Base-by-base conservation (phyloP, 257 asterid species). In the Leptodermis oblonga region DNA sequence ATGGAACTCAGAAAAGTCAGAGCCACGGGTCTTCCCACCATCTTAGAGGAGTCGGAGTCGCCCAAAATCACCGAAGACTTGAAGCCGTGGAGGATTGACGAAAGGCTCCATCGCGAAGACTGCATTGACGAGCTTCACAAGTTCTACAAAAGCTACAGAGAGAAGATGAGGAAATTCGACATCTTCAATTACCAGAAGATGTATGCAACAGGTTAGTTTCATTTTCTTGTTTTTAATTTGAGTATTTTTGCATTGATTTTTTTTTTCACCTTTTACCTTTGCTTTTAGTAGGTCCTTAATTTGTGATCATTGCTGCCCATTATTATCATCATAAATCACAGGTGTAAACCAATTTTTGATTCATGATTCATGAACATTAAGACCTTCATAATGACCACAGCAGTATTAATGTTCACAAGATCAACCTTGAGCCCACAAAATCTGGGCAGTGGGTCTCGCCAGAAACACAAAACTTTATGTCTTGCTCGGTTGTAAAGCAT, bases 161-260 rank as follows among this genome's bases (percentile, higher is more conserved):
- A 92, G 70, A 82, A 85, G 70, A 91, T 91, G 98, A 83, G 97
- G 26, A 91, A 91, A 79, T 85, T 94, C 4, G 98, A 94, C 51
- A 88, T 94, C 83, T 83, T 94, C 75, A 94, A 85, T 58, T 91
- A 94, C 91, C 99, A 94, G 85, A 94, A 94, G 92, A 92, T 94
- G 95, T 92, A 91, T 72, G 95, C 99, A 63, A 89, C 87, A 81
- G 99, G 97, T 94, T 66, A 83, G 96, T 86, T 9, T 61, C n/a
- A n/a, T n/a, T n/a, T n/a, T n/a, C n/a, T n/a, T n/a, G n/a, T n/a
- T 33, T 10, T 36, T 12, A 25, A 7, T 25, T 28, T 56, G 34
- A 26, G 17, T 11, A 28, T 34, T n/a, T n/a, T n/a, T 18, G 28
- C 66, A 33, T 33, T 61, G 3, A 22, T 22, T 52, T 52, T 52